Evolutionary conservation across 768 basidiomycete species (phyloP).

Genomic region (Thelephora aurantiotincta): DNA sequence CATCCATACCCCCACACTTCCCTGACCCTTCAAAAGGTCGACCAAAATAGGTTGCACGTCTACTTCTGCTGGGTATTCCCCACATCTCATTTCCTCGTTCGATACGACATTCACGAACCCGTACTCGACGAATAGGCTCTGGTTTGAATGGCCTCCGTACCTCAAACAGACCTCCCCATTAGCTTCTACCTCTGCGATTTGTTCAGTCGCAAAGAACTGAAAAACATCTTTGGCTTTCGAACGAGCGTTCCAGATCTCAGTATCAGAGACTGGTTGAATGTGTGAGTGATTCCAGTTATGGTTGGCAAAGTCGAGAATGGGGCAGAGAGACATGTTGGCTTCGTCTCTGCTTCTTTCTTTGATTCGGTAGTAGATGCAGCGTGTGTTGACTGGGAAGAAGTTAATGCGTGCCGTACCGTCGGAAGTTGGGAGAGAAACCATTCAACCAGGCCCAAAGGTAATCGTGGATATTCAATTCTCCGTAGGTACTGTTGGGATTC

Average conservation of each 20-base stretch:
- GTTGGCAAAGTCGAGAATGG: conserved; percentile 86
- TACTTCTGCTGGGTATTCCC: conserved; percentile 35
- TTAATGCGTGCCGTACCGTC: neutral
- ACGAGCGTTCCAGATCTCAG: conserved; percentile 22
- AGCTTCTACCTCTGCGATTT: conserved; percentile 19
- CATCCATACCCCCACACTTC: conserved; percentile 30
- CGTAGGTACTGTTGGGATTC: neutral
- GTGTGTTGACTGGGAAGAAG: conserved; percentile 63
- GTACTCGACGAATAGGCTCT: conserved; percentile 75
- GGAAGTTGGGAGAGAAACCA: conserved; percentile 28
- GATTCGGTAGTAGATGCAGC: conserved; percentile 67
- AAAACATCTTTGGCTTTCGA: conserved; percentile 29
- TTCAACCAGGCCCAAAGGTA: conserved; percentile 90
- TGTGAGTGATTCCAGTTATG: conserved; percentile 34
- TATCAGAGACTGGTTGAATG: conserved; percentile 25
- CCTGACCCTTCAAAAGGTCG: conserved; percentile 29
- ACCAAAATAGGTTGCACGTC: conserved; percentile 45
- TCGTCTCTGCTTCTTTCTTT: conserved; percentile 33
- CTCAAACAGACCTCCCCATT: conserved; percentile 62
- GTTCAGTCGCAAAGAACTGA: conserved; percentile 33
- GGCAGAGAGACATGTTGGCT: conserved; percentile 79
- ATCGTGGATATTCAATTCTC: conserved; percentile 11
- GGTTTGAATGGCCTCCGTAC: conserved; percentile 73
- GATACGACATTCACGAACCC: conserved; percentile 52
- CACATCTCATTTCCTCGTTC: conserved; percentile 13